phyloP scores from a whole-genome alignment of 169 alveolate species.

The Cryptosporidium xiaoi region DNA sequence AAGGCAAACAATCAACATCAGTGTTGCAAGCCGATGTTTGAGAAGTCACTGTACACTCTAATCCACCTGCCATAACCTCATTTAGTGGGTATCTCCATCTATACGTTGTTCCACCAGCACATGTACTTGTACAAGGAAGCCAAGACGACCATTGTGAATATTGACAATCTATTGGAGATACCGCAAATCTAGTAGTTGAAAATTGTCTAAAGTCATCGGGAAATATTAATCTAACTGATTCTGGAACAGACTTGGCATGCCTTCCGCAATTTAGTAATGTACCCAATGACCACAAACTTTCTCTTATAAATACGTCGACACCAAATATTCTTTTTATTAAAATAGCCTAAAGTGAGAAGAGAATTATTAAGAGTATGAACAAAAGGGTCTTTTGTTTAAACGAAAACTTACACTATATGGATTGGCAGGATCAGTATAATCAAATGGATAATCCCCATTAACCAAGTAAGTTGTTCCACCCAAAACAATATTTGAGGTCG shows the following conservation, averaged over 20 bases:
- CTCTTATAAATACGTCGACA: slow-evolving; percentile 56
- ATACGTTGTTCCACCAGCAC: slow-evolving; percentile 64
- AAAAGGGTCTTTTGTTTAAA: background rate
- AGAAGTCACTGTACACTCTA: slow-evolving; percentile 54
- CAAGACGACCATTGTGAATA: slow-evolving; percentile 71
- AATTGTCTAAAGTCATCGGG: slow-evolving; percentile 22
- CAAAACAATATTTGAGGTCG: slow-evolving; percentile 11
- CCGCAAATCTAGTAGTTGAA: slow-evolving; percentile 61
- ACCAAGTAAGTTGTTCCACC: slow-evolving; percentile 37
- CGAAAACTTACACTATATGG: slow-evolving; percentile 62
- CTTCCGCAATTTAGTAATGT: slow-evolving; percentile 40
- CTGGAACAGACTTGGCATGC: slow-evolving; percentile 10
- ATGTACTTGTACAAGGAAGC: slow-evolving; percentile 72
- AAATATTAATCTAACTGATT: slow-evolving; percentile 23
- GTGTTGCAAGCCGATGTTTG: slow-evolving; percentile 53
- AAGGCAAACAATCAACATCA: slow-evolving; percentile 43
- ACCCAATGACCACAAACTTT: slow-evolving; percentile 60
- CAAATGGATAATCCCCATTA: slow-evolving; percentile 35
- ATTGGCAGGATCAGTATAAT: slow-evolving; percentile 36
- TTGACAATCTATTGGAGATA: slow-evolving; percentile 52
- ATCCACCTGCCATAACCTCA: slow-evolving; percentile 74
- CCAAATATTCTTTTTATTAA: slow-evolving; percentile 51
- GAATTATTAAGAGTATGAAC: background rate
- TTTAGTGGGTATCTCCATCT: slow-evolving; percentile 70
- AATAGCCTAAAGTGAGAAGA: slow-evolving; percentile 18